phyloP scores from a whole-genome alignment of 768 basidiomycete genomes.

The Podaxis mareebaensis region DNA sequence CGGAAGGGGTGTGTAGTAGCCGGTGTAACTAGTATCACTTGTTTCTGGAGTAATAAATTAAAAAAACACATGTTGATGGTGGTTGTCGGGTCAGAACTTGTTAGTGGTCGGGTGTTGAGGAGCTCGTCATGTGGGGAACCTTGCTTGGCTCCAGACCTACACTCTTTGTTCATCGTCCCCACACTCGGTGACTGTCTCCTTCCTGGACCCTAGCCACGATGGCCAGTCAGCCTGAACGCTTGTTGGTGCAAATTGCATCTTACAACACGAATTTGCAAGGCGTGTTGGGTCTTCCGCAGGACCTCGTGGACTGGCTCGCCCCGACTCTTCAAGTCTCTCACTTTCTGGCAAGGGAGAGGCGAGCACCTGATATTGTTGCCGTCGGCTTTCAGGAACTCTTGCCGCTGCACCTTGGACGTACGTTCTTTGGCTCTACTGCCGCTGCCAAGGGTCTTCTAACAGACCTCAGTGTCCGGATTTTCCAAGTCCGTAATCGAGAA shows the following conservation, averaged over 20 bases:
- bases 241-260: constrained; percentile 79
- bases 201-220: not conserved
- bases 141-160: not conserved
- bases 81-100: no score
- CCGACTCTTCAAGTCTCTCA: constrained; percentile 78
- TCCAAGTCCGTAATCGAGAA: constrained; percentile 70
- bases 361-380: constrained; percentile 83
- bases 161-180: not conserved
- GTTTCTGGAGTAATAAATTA: not conserved
- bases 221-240: constrained; percentile 27
- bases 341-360: constrained; percentile 61
- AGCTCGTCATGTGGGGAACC: not conserved
- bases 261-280: constrained; percentile 94
- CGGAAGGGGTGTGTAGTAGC: not conserved
- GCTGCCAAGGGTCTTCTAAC: constrained; percentile 9
- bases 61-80: constrained; percentile 6
- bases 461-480: constrained; percentile 69
- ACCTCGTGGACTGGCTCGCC: constrained; percentile 89
- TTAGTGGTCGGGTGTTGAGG: not conserved
- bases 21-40: not conserved
- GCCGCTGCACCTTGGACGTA: constrained; percentile 85
- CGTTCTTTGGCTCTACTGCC: constrained; percentile 31
- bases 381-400: constrained; percentile 94
- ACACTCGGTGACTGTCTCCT: not conserved
- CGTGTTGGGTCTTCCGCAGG: constrained; percentile 69